Evolutionary conservation across 257 asterid genomes (phyloP), one percentile per base, ranked within the genome.

Genomic region (Asclepias syriaca): DNA sequence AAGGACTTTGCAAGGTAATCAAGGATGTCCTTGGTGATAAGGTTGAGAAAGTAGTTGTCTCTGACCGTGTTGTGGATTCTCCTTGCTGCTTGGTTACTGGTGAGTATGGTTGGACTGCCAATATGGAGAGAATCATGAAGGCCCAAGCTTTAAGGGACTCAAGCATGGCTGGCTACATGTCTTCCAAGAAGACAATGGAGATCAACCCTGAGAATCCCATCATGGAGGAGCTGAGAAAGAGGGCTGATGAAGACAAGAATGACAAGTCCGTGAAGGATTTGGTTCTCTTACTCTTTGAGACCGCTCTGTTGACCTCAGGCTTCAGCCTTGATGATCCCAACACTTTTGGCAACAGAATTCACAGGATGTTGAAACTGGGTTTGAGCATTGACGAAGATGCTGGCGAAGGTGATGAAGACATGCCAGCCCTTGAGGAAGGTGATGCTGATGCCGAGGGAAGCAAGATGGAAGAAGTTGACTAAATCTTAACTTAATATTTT

Each of bases 381-480:
- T 64, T 86, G 82, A 86, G 89, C 83, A 86, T 86, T 37, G 89
- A 86, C 24, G 91, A 84, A 0, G 89, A 86, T n/a, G 78, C 75
- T 4, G 85, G 53, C 24, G 88, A 80, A 8, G 88, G 58, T 3
- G 90, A 86, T 70, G 85, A 58, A 27, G 90, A 83, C 54, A 84
- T 86, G 88, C 91, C 91, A 0, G 66, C 85, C 0, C 74, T 86
- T 49, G 91, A 82, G 51, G 91, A 86, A 4, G 75, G 81, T 0
- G 86, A 80, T 72, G 86, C 77, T 53, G 88, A 87, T 70, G 89
- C 84, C 14, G 92, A 84, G 68, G 89, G 87, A 53, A 82, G 87
- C 89, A 87, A 87, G 89, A 87, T 87, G 92, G 92, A 83, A 77
- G 89, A 87, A 67, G 92, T 87, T 5, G 92, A 87, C 49, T 87